Base-by-base conservation (phyloP, 1,139 yeast species). In the Candida sp. region DNA sequence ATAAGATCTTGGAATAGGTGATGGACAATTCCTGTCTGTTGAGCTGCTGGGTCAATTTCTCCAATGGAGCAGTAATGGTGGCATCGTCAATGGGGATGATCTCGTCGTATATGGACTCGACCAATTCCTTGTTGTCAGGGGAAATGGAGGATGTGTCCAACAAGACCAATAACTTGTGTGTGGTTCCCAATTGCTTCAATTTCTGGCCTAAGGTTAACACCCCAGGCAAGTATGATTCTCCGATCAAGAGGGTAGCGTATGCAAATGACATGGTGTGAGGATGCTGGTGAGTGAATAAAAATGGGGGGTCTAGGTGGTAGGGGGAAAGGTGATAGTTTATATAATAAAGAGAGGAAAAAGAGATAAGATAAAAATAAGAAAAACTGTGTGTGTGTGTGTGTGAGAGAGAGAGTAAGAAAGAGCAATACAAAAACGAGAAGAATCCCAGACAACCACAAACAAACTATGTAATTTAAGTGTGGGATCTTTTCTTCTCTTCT, bases 191-290 rank as follows among this genome's bases (percentile, higher is more conserved):
- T 28, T 57, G 56, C 50, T 60, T 62, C 49, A 70, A 60, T 28
- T 63, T 58, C 25, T 59, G 55, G 5, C 65, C 73, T 40, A 70
- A 60, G 8, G 67, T 63, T 28, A 70, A 59, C 3, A 67, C 70
- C n/a, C 75, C 75, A 1, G 73, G 65, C 31, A 69, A 60, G 52
- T 70, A 70, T 8, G 66, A 55, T 50, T 69, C 70, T 48, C 61
- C 61, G 30, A 70, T 62, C 46, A 70, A 59, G 12, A 70, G 62
- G n/a, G 75, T 69, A 34, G 64, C 63, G 52, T 61, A 69, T 8
- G 73, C 73, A 38, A 55, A 50, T n/a, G 63, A 49, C 64, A 62
- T 61, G 23, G 23, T 32, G 35, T 8, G 35, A 9, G 35, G 11
- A 9, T 32, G 12, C n/a, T 9, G 35, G 11, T 32, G 35, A 9